A percentile compares a stretch with the other conserved stretches of the same genome.
Evolutionary conservation across 2,329 filamentous ascomycete species (phyloP).

Genomic region (Claviceps arundinis): DNA sequence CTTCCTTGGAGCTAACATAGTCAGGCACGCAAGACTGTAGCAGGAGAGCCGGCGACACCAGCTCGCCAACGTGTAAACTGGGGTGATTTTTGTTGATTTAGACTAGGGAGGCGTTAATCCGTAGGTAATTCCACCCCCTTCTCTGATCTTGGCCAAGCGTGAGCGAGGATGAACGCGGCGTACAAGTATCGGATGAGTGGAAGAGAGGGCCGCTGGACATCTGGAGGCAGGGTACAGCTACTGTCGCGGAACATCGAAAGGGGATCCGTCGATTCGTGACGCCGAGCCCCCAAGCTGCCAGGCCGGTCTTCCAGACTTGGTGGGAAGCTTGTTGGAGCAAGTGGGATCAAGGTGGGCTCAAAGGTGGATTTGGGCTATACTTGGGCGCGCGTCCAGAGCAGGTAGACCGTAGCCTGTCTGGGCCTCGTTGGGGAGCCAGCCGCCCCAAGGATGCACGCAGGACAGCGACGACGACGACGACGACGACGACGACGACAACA

Average conservation of each 20-base stretch:
- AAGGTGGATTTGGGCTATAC: conserved; percentile 4
- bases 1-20: conserved; percentile 3
- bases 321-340: conserved; percentile 1
- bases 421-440: background rate
- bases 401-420: background rate
- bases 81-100: conserved; percentile 1
- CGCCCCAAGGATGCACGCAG: background rate
- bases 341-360: conserved; percentile 3
- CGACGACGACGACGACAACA: background rate
- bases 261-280: conserved; percentile 1
- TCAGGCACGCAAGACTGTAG: conserved; percentile 5
- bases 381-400: conserved; percentile 3
- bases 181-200: conserved; percentile 5
- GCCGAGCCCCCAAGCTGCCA: background rate
- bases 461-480: background rate
- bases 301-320: conserved; percentile 1
- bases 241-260: conserved; percentile 1
- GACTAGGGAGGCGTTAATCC: conserved; percentile 1
- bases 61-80: conserved; percentile 1
- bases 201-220: background rate
- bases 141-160: background rate
- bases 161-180: conserved; percentile 5
- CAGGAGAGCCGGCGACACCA: conserved; percentile 6
- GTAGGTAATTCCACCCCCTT: conserved; percentile 1
- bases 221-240: background rate